A percentile compares a stretch with the other conserved stretches of the same genome.
phyloP scores from a whole-genome alignment of 768 basidiomycete genomes.

The Thelephora ganbajun region DNA sequence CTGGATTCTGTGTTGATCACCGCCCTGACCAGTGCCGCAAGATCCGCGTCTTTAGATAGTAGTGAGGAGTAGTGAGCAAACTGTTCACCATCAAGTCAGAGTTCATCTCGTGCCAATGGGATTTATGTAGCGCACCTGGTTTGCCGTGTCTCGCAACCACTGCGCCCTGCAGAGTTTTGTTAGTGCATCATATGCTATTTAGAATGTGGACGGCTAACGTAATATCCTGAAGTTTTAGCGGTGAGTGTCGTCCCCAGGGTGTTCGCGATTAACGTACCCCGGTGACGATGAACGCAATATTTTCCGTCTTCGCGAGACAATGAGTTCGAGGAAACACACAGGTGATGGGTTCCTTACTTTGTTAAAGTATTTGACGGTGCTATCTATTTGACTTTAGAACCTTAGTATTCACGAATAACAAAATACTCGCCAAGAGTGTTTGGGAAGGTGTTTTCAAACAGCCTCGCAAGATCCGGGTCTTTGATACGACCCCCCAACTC shows the following conservation, averaged over 20 bases:
- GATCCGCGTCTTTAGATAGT: slow-evolving; percentile 37
- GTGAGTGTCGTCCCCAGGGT: neutral
- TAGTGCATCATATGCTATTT: slow-evolving; percentile 5
- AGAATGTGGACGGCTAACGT: slow-evolving; percentile 31
- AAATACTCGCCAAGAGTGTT: slow-evolving; percentile 53
- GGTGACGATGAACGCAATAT: slow-evolving; percentile 70
- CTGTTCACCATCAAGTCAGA: slow-evolving; percentile 18
- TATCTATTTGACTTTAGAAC: slow-evolving; percentile 31
- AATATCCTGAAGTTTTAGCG: slow-evolving; percentile 38
- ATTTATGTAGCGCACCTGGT: slow-evolving; percentile 37
- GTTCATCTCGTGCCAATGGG: neutral
- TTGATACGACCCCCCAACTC: slow-evolving; percentile 62
- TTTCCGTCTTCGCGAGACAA: slow-evolving; percentile 32
- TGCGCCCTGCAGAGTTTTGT: slow-evolving; percentile 38
- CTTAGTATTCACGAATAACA: neutral
- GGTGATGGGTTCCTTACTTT: slow-evolving; percentile 22
- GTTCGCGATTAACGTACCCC: slow-evolving; percentile 30
- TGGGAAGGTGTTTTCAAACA: slow-evolving; percentile 76
- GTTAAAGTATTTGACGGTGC: slow-evolving; percentile 67
- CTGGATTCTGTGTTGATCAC: slow-evolving; percentile 72
- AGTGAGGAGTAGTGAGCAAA: slow-evolving; percentile 59
- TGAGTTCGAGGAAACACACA: neutral
- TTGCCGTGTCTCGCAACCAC: slow-evolving; percentile 74
- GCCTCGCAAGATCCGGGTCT: slow-evolving; percentile 62
- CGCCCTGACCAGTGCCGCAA: slow-evolving; percentile 60